Evolutionary conservation across 2,329 filamentous ascomycete genomes (phyloP), one percentile per base, ranked within the genome.

Genomic region (Xylaria sp.): DNA sequence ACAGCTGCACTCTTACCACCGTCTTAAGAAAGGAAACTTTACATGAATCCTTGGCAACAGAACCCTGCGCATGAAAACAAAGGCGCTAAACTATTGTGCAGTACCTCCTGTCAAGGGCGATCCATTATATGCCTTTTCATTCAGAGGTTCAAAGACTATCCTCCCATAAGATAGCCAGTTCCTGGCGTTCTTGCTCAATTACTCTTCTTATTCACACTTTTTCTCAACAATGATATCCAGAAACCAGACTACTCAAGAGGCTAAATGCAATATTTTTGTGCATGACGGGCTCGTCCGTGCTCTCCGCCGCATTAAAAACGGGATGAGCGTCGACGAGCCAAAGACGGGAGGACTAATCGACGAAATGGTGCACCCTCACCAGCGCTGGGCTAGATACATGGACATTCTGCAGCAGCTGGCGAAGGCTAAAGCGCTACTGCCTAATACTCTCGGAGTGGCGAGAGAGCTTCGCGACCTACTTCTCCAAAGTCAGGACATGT

Each of bases 401-500:
- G 16, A 29, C 1, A 3, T 8, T 6, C 16, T 58, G 16, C 23
- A 58, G 12, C 2, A 29, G 6, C 37, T 58, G 25, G 55, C 55
- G 23, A 5, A 12, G 6, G 1, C 8, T 1, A 12, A 44, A 27
- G 23, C 23, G 3, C 23, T 58, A 3, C 6, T 23, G 25, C 55
- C 55, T 2, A 44, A 58, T 29, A 58, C 55, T 10, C 55, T 58
- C 18, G 55, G 55, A n/a, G 55, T 58, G 12, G 35, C 55, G 13
- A 42, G 55, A 58, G 37, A 44, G 55, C 37, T 58, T n/a, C 55
- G 55, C 37, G 55, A 58, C 37, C 55, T 13, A 12, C 55, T 58
- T 44, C 25, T 58, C 16, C 37, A 3, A 10, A 5, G 25, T 2
- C 5, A 5, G 1, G 37, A 58, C 21, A 44, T 44, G 23, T 58